Conservation (phyloP, 2,329 filamentous ascomycete genomes). For the Harringtonia lauricola region DNA sequence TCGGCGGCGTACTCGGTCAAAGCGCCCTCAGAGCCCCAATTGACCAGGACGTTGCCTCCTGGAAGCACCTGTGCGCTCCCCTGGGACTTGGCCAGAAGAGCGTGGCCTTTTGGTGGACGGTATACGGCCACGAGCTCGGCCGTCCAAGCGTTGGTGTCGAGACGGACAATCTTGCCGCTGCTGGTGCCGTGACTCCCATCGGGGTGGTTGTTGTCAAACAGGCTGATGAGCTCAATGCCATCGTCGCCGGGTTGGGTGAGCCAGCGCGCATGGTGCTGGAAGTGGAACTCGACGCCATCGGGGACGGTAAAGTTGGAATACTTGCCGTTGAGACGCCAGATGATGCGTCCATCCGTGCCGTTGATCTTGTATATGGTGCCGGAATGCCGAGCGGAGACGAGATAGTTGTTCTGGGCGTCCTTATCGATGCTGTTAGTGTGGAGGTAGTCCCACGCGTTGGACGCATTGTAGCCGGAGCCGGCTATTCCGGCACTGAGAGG, state of each 20-base stretch:
- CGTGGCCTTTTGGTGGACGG: conserved; percentile 28
- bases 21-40: conserved; percentile 41
- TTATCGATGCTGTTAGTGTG: conserved; percentile 47
- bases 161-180: conserved; percentile 29
- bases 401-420: conserved; percentile 35
- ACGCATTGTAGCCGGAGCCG: conserved; percentile 1
- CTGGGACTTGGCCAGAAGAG: conserved; percentile 16
- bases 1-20: conserved; percentile 33
- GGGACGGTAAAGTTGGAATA: conserved; percentile 11
- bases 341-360: conserved; percentile 30
- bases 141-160: conserved; percentile 29
- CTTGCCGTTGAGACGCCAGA: conserved; percentile 40
- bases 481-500: too few species aligned
- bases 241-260: too few species aligned
- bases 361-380: conserved; percentile 35
- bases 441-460: conserved; percentile 39
- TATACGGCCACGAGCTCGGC: conserved; percentile 33
- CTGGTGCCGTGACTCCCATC: too few species aligned
- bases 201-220: conserved; percentile 45
- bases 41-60: conserved; percentile 41
- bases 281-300: conserved; percentile 25
- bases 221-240: conserved; percentile 27
- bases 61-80: conserved; percentile 39
- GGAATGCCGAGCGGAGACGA: conserved; percentile 40
- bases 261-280: too few species aligned